Evolutionary conservation across 495 filamentous ascomycete genomes (phyloP), one percentile per base, ranked within the genome.

Genomic region (Melanomma pulvis-pyrius): DNA sequence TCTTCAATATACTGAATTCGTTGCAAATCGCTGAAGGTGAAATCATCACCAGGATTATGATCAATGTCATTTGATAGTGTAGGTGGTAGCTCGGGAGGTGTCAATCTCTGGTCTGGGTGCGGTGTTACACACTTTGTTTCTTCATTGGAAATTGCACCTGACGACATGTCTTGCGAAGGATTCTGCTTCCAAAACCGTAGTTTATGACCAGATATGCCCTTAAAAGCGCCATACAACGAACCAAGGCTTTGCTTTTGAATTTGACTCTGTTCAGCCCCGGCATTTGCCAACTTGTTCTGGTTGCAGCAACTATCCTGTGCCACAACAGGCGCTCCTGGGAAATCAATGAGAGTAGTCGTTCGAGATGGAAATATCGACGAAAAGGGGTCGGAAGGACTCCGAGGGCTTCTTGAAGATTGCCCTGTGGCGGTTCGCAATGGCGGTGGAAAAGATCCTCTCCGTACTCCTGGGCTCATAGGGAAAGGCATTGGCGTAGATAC

Each of bases 21-120:
- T 58, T 82, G 79, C 17, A 81, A 67, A 49, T 79, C 74, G 26
- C 54, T 55, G 61, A 80, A 78, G 17, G 72, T 70, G 62, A 81
- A 77, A 1, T 70, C 59, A 9, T 67, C 56, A 17, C 6, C 2
- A 15, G 29, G 13, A 1, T 52, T 13, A 41, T 25, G 25, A 49
- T 44, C 48, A 24, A 6, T 41, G n/a, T 57, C 65, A 36, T 53
- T 32, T 21, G 30, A 3, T 22, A 56, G 9, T 21, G 17, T 17
- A 2, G 36, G 50, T 29, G 50, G 50, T 9, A 56, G 26, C 41
- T 21, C 52, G 6, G 52, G 50, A 24, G 51, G 50, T 25, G 21
- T 24, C 9, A 28, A 11, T 50, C 48, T 24, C 25, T 50, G 12
- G 25, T 19, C 48, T 28, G 48, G 22, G 39, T 15, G 39, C 13